A percentile compares a stretch with the other conserved stretches of the same genome.
phyloP scores from a whole-genome alignment of 2,329 filamentous ascomycete genomes.

The Colletotrichum nymphaeae region DNA sequence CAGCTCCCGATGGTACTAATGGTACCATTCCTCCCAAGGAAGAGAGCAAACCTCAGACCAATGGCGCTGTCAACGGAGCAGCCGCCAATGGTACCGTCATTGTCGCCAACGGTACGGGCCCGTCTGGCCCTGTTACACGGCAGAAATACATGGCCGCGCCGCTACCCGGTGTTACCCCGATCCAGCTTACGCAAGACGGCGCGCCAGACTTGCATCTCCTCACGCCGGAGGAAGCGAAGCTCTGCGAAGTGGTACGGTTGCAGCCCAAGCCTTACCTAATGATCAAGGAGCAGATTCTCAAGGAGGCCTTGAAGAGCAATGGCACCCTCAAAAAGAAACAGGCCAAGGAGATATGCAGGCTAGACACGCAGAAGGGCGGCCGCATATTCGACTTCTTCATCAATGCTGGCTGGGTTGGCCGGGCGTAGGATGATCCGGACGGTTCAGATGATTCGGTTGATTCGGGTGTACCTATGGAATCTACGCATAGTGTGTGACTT shows the following conservation, averaged over 20 bases:
- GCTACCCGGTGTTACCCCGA: constrained; percentile 70
- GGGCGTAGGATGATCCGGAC: constrained; percentile 64
- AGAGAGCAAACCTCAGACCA: constrained; percentile 64
- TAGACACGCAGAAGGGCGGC: constrained; percentile 87
- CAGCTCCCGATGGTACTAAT: constrained; percentile 44
- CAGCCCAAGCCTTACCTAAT: constrained; percentile 95
- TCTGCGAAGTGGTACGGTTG: constrained; percentile 86
- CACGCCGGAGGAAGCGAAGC: constrained; percentile 83
- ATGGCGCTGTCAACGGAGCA: constrained; percentile 63
- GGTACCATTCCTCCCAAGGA: constrained; percentile 42
- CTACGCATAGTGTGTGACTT: not conserved
- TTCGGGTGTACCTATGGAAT: too few species aligned
- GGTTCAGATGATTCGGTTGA: too few species aligned
- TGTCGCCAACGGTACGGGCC: constrained; percentile 49
- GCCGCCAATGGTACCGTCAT: constrained; percentile 52
- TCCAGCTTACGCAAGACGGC: constrained; percentile 79
- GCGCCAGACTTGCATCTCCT: constrained; percentile 88
- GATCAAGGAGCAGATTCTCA: constrained; percentile 92
- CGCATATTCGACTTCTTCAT: constrained; percentile 96
- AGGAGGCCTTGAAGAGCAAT: constrained; percentile 89
- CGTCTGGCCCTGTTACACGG: constrained; percentile 48
- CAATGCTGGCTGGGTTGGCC: constrained; percentile 90
- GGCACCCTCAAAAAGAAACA: constrained; percentile 94
- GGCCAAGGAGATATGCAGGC: constrained; percentile 83
- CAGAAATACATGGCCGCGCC: constrained; percentile 66